phyloP scores from a whole-genome alignment of 2,329 filamentous ascomycete genomes.

The Colletotrichum horii region DNA sequence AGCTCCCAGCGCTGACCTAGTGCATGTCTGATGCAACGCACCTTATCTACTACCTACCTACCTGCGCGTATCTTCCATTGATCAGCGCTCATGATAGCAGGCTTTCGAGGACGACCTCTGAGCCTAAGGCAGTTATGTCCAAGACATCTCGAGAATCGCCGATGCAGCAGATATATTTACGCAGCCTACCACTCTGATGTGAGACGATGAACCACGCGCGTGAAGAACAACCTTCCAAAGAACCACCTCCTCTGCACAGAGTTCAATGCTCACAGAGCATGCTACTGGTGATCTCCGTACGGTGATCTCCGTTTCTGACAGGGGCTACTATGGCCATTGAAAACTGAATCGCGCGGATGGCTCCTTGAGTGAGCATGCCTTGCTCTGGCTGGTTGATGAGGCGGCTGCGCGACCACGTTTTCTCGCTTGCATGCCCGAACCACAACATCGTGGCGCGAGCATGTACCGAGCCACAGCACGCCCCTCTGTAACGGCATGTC shows the following conservation, averaged over 20 bases:
- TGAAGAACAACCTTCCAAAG: background rate
- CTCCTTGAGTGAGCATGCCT: background rate
- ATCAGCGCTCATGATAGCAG: background rate
- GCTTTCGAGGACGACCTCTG: background rate
- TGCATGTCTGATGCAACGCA: background rate
- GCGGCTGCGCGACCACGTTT: background rate
- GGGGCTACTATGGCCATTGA: background rate
- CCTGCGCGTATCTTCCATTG: background rate
- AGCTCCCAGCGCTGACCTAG: background rate
- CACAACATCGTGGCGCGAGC: conserved; percentile 13
- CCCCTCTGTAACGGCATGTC: conserved; percentile 14
- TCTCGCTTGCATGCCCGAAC: background rate
- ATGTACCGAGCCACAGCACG: background rate
- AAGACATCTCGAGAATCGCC: background rate
- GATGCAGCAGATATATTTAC: background rate
- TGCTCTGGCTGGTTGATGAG: background rate
- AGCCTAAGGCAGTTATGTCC: background rate
- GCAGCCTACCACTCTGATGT: background rate
- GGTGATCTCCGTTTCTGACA: background rate
- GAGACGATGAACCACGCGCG: background rate
- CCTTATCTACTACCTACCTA: background rate
- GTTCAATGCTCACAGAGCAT: background rate
- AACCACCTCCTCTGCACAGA: background rate
- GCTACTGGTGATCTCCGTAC: background rate
- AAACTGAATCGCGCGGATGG: background rate